These are phyloP conservation scores for Thielaviopsis euricoi DNA, from an alignment of 2,329 filamentous ascomycete genomes.

Conservation along the genomic window DNA sequence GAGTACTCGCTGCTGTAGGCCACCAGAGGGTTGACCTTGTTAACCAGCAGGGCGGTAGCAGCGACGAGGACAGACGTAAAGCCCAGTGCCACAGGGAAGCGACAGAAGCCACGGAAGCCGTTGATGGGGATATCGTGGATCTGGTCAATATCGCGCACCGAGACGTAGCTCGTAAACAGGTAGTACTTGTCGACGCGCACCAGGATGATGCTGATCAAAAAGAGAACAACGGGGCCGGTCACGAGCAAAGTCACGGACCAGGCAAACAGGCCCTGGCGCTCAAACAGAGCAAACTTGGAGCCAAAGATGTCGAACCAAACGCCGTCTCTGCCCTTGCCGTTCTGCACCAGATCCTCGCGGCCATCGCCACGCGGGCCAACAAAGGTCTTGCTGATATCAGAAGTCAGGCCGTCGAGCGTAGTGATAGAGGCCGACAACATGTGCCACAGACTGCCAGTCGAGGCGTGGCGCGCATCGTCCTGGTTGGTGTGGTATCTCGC, in stretches of 20 bases:
- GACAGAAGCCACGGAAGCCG: slow-evolving; percentile 68
- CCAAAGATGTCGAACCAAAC: slow-evolving; percentile 96
- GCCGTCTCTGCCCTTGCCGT: slow-evolving; percentile 48
- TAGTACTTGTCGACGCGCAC: slow-evolving; percentile 69
- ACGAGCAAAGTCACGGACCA: slow-evolving; percentile 73
- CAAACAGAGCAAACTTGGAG: slow-evolving; percentile 58
- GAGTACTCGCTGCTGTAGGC: slow-evolving; percentile 72
- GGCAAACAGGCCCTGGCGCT: slow-evolving; percentile 70
- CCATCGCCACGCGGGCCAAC: slow-evolving; percentile 38
- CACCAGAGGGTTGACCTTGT: slow-evolving; percentile 76
- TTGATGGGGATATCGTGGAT: slow-evolving; percentile 47
- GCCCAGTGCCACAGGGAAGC: slow-evolving; percentile 61
- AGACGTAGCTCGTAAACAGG: slow-evolving; percentile 51
- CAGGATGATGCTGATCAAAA: slow-evolving; percentile 52
- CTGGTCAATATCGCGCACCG: slow-evolving; percentile 41
- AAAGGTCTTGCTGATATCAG: slow-evolving; percentile 51
- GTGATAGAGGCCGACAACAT: slow-evolving; percentile 77
- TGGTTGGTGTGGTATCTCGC: slow-evolving; percentile 81
- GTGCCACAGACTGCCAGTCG: slow-evolving; percentile 63
- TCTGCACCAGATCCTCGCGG: slow-evolving; percentile 43
- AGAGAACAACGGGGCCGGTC: slow-evolving; percentile 56
- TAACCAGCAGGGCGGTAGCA: slow-evolving; percentile 56
- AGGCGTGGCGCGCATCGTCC: slow-evolving; percentile 69
- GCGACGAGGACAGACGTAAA: slow-evolving; percentile 53
- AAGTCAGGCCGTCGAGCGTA: slow-evolving; percentile 55